These are phyloP conservation scores for Beauveria varroae DNA, from an alignment of 2,329 filamentous ascomycete species.

Conservation along the genomic window DNA sequence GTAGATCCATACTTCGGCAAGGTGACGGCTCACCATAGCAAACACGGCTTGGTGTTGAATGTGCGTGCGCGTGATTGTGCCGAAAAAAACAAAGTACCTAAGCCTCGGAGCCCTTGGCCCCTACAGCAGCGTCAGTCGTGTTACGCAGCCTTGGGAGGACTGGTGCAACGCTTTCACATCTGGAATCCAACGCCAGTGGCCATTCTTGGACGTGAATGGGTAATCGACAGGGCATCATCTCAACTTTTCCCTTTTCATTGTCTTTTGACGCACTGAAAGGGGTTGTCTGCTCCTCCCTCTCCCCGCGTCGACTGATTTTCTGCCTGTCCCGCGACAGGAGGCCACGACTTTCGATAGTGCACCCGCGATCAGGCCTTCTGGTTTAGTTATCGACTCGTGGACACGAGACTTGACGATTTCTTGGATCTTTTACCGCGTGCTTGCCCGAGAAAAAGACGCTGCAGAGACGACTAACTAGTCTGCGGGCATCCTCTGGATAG, in stretches of 20 bases:
- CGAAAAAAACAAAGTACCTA: not conserved
- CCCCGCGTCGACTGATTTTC: not conserved
- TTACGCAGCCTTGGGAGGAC: not conserved
- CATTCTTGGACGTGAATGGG: not conserved
- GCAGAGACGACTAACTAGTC: not conserved
- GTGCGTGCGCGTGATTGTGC: slow-evolving; percentile 4
- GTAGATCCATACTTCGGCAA: not conserved
- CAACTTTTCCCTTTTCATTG: not conserved
- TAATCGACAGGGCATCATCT: not conserved
- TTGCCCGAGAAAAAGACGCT: not conserved
- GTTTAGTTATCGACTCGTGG: not conserved
- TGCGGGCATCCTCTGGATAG: not conserved
- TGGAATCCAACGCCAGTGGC: not conserved
- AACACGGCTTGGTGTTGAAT: not conserved
- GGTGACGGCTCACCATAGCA: not conserved
- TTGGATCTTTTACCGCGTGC: not conserved
- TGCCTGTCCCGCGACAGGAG: not conserved
- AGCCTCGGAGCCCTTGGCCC: not conserved
- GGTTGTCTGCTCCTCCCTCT: not conserved
- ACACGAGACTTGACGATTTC: not conserved
- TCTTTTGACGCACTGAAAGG: not conserved
- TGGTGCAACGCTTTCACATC: not conserved
- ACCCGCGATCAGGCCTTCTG: not conserved
- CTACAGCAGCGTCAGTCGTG: not conserved
- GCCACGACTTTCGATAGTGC: not conserved